Evolutionary conservation across 345 rosid genomes (phyloP), one percentile per base, ranked within the genome.

Genomic region (Camelina neglecta): DNA sequence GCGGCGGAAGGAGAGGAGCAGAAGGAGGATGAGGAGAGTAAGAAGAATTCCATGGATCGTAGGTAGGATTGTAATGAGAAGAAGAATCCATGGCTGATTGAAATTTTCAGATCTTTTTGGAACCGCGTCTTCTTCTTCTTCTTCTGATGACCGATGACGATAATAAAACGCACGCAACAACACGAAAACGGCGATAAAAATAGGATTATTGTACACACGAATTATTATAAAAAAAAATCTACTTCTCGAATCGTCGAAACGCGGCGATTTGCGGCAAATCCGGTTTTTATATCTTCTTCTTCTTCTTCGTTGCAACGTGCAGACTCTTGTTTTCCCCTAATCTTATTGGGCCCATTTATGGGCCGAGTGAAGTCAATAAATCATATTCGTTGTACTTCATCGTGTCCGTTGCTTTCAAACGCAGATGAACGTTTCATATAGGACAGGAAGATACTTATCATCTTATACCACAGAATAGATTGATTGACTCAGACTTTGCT

Each of bases 21-120:
- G 70, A 73, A 24, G 65, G 82, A 60, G 33, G 83, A 42, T 73
- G 83, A 58, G 84, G 75, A 16, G 87, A 60, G 59, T 80, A 50
- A 11, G 82, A 79, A 54, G 76, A 79, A 75, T 84, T 81, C 89
- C 87, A 81, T 44, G 80, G 72, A 61, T 20, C 74, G 71, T 66
- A 81, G 71, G 59, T 75, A 44, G 72, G 84, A 44, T 68, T 72
- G 78, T 71, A 81, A 57, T 67, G 82, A 13, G 85, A 77, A 72
- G 86, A 85, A 72, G 86, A 85, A 81, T 84, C 88, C 92, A 87
- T 87, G 42, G 69, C 15, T 45, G 77, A 35, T 24, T 49, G 20
- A n/a, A 31, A 45, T 7, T 18, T 74, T 36, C 67, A 49, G 53
- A 48, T 60, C 57, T 29, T 53, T 16, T n/a, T 24, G 63, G 38